Conservation (phyloP, 202 grass and related monocot genomes). For the Carex sylvatica region DNA sequence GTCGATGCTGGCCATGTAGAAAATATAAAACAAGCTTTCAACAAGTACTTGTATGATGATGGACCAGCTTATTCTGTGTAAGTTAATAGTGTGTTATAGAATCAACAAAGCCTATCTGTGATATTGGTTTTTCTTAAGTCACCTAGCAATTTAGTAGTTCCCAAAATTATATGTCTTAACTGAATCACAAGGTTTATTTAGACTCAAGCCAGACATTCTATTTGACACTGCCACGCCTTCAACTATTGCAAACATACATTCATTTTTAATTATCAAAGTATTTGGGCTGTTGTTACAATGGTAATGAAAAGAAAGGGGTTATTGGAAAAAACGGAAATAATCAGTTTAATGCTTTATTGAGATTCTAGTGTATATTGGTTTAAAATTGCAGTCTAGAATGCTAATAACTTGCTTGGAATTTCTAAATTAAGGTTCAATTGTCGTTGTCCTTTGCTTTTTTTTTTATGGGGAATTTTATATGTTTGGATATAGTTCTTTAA, state of each 20-base stretch:
- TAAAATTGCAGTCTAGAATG: neutral
- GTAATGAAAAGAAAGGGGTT: neutral
- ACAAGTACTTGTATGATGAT: slow-evolving; percentile 71
- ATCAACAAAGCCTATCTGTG: neutral
- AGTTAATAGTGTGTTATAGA: slow-evolving; percentile 14
- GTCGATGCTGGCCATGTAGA: slow-evolving; percentile 76
- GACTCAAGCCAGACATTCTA: neutral
- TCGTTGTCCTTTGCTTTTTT: neutral
- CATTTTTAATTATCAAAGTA: neutral
- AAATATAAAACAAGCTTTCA: slow-evolving; percentile 80
- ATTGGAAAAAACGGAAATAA: neutral
- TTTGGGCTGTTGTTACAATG: neutral
- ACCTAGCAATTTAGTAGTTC: neutral
- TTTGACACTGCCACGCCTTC: neutral
- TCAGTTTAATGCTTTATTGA: neutral
- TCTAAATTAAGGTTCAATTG: neutral
- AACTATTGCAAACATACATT: neutral
- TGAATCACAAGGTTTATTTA: neutral
- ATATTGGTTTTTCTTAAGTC: neutral
- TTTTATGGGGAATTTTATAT: neutral
- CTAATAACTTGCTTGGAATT: neutral
- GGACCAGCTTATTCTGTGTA: slow-evolving; percentile 86
- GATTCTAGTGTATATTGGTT: neutral
- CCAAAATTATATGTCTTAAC: neutral
- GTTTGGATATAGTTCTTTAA: neutral